These are phyloP conservation scores for Aspergillus thermomutatus DNA, from an alignment of 2,329 filamentous ascomycete genomes.

Conservation along the genomic window DNA sequence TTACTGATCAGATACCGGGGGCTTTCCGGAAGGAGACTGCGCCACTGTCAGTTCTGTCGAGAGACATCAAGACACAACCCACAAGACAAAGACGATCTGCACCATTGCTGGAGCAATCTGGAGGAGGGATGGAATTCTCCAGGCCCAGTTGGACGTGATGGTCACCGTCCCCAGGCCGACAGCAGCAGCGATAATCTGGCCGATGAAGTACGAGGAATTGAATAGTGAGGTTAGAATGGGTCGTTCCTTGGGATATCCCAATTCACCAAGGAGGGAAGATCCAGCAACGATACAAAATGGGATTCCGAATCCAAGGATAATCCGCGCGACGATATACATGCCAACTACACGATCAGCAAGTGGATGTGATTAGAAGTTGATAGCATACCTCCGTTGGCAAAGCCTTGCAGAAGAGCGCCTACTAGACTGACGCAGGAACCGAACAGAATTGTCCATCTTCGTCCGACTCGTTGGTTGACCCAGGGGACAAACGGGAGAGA, in stretches of 20 bases:
- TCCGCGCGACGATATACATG: constrained; percentile 60
- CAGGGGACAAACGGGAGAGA: constrained; percentile 57
- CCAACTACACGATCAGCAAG: constrained; percentile 35
- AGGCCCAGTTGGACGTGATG: constrained; percentile 41
- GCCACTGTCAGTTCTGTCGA: not conserved
- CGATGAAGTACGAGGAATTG: constrained; percentile 48
- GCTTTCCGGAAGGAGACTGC: constrained; percentile 26
- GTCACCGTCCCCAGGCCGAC: constrained; percentile 28
- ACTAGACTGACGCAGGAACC: constrained; percentile 54
- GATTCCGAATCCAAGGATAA: constrained; percentile 61
- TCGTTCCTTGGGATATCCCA: constrained; percentile 60
- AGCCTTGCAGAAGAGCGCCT: constrained; percentile 56
- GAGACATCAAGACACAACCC: constrained; percentile 2
- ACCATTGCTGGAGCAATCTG: constrained; percentile 35
- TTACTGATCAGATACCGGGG: constrained; percentile 26
- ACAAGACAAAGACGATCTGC: constrained; percentile 24
- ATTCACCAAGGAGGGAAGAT: constrained; percentile 57
- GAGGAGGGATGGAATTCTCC: constrained; percentile 47
- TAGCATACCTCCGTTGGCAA: constrained; percentile 44
- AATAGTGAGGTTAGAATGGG: constrained; percentile 59
- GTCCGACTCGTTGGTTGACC: constrained; percentile 54
- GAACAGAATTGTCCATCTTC: constrained; percentile 56
- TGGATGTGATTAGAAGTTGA: not conserved
- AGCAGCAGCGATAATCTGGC: constrained; percentile 27
- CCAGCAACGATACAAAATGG: constrained; percentile 59